A percentile compares a stretch with the other conserved stretches of the same genome.
These are phyloP conservation scores for Agaricus subrufescens DNA, from an alignment of 768 basidiomycete species.

Conservation along the genomic window DNA sequence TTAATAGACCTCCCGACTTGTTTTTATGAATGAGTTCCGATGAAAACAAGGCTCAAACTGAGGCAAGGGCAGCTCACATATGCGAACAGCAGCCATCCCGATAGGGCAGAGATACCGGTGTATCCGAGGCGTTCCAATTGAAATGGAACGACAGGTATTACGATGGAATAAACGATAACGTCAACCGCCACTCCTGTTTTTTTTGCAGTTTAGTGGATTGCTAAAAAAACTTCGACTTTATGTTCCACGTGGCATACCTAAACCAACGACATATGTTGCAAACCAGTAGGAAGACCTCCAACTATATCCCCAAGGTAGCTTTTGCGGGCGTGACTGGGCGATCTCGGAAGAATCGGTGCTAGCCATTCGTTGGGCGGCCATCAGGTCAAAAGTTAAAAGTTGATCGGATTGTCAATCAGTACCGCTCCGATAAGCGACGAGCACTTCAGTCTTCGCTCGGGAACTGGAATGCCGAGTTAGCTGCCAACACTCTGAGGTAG, in stretches of 20 bases:
- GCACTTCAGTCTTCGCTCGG: no score
- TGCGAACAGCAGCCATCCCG: constrained; percentile 59
- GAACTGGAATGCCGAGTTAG: no score
- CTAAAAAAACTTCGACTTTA: background rate
- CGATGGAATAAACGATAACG: constrained; percentile 55
- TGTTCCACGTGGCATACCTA: constrained; percentile 30
- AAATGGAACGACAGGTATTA: constrained; percentile 62
- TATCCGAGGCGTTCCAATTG: constrained; percentile 49
- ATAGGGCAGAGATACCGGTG: constrained; percentile 38
- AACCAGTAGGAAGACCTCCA: constrained; percentile 61
- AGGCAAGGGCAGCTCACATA: constrained; percentile 34
- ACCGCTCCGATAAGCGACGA: no score
- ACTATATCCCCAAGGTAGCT: constrained; percentile 37
- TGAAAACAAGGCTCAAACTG: background rate
- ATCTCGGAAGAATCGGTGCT: no score
- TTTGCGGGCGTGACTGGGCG: background rate
- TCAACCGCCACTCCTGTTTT: constrained; percentile 41
- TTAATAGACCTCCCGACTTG: constrained; percentile 52
- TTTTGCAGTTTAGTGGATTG: background rate
- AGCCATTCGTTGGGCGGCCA: no score
- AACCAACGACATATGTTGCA: constrained; percentile 46
- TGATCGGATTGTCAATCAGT: no score
- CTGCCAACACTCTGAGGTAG: no score
- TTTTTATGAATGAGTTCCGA: constrained; percentile 4
- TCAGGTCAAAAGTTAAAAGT: no score